Conservation (phyloP, 306 rosid species). For the Astragalus glycyphyllos region DNA sequence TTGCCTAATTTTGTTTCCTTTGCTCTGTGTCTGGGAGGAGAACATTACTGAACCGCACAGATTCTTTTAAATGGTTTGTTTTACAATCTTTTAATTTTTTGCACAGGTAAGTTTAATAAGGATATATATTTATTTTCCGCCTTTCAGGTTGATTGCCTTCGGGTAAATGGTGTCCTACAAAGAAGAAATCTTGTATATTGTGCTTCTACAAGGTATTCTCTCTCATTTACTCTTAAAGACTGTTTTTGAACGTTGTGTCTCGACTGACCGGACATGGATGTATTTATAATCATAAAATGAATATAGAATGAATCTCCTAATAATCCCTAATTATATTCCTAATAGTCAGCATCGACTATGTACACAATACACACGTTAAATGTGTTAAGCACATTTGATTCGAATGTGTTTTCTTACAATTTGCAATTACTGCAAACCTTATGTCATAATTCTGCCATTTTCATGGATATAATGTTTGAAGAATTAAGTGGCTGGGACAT, state of each 20-base stretch:
- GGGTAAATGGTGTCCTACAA: constrained; percentile 87
- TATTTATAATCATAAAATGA: no score
- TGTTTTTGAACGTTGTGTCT: no score
- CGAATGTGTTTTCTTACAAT: no score
- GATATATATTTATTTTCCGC: constrained; percentile 22
- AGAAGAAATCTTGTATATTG: constrained; percentile 96
- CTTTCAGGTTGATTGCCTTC: constrained; percentile 90
- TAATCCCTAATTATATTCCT: no score
- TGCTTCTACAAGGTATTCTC: constrained; percentile 90
- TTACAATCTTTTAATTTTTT: neutral
- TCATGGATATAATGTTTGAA: constrained; percentile 17
- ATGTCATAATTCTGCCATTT: constrained; percentile 29
- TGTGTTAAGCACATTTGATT: no score
- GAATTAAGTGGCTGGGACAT: constrained; percentile 3
- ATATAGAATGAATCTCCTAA: no score
- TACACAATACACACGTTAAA: no score
- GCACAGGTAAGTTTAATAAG: constrained; percentile 22
- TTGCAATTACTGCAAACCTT: constrained; percentile 21
- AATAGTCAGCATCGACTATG: no score
- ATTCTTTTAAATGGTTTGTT: constrained; percentile 19
- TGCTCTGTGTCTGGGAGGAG: constrained; percentile 13
- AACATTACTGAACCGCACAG: constrained; percentile 6
- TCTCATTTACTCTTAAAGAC: constrained; percentile 17
- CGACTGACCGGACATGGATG: no score
- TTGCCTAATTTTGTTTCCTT: neutral